Conservation (phyloP, 371 early-diverging fungal genomes). For the Saksenaea vasiformis region DNA sequence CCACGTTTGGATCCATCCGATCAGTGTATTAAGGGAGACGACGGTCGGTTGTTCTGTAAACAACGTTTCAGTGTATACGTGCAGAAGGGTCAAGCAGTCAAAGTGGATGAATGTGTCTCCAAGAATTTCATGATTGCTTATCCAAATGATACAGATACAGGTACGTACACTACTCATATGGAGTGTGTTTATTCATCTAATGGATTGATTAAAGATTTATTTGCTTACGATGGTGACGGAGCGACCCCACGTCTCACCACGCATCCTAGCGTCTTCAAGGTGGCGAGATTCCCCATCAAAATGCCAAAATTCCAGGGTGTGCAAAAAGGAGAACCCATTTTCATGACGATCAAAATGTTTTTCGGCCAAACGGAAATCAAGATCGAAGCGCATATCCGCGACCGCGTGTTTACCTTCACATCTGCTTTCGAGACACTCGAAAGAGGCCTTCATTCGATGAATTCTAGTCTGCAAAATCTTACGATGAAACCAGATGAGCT, state of each 20-base stretch:
- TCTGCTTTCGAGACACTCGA: slow-evolving; percentile 53
- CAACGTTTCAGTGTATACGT: slow-evolving; percentile 66
- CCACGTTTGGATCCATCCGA: slow-evolving; percentile 60
- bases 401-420: slow-evolving; percentile 50
- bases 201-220: slow-evolving; percentile 34
- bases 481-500: slow-evolving; percentile 32
- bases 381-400: slow-evolving; percentile 52
- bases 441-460: slow-evolving; percentile 31
- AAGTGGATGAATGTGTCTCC: slow-evolving; percentile 60
- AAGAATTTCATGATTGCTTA: slow-evolving; percentile 65
- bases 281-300: slow-evolving; percentile 52
- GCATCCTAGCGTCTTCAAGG: slow-evolving; percentile 48
- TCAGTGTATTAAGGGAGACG: slow-evolving; percentile 56
- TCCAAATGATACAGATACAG: slow-evolving; percentile 58
- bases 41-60: slow-evolving; percentile 51
- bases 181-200: background rate
- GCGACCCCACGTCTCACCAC: slow-evolving; percentile 46
- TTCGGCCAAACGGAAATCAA: slow-evolving; percentile 57
- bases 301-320: slow-evolving; percentile 52
- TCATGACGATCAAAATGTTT: slow-evolving; percentile 58
- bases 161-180: slow-evolving; percentile 14
- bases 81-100: slow-evolving; percentile 59
- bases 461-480: slow-evolving; percentile 19
- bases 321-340: slow-evolving; percentile 27
- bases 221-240: slow-evolving; percentile 52